Evolutionary conservation across 164 flowering plant genomes (phyloP).

Genomic region (Kingdonia uniflora): DNA sequence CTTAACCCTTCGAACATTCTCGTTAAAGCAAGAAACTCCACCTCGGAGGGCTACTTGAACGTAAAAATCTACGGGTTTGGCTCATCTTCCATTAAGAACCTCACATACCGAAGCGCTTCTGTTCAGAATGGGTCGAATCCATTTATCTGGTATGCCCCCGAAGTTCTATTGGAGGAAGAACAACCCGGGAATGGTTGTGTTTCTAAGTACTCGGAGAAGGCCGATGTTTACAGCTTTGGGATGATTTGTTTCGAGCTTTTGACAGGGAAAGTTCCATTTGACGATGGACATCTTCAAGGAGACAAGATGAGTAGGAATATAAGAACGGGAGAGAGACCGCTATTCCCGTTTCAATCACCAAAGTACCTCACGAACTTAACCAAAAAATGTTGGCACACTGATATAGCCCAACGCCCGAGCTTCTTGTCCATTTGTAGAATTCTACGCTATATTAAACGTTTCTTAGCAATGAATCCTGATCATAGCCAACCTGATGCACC

Average conservation of each 20-base stretch:
- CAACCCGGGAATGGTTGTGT: conserved; percentile 16
- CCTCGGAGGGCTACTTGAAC: conserved; percentile 45
- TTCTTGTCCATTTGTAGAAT: conserved; percentile 74
- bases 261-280: conserved; percentile 87
- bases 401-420: conserved; percentile 59
- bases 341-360: conserved; percentile 66
- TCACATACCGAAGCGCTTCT: conserved; percentile 10
- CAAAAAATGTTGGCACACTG: conserved; percentile 75
- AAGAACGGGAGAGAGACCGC: conserved; percentile 82
- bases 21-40: conserved; percentile 32
- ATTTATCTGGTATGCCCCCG: conserved; percentile 81
- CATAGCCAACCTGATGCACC: conserved; percentile 38
- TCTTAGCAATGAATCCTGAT: conserved; percentile 57
- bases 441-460: conserved; percentile 60
- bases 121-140: conserved; percentile 21
- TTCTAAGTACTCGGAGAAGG: conserved; percentile 52
- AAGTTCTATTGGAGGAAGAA: conserved; percentile 63
- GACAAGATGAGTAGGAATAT: conserved; percentile 77
- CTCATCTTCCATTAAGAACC: conserved; percentile 12
- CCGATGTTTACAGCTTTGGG: conserved; percentile 87
- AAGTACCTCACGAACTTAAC: conserved; percentile 60
- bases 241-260: conserved; percentile 84
- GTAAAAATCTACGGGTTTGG: conserved; percentile 67
- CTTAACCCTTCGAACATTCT: conserved; percentile 60
- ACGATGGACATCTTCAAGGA: conserved; percentile 81